Conservation (phyloP, 2,329 filamentous ascomycete genomes). For the Trichoderma koningiopsis region DNA sequence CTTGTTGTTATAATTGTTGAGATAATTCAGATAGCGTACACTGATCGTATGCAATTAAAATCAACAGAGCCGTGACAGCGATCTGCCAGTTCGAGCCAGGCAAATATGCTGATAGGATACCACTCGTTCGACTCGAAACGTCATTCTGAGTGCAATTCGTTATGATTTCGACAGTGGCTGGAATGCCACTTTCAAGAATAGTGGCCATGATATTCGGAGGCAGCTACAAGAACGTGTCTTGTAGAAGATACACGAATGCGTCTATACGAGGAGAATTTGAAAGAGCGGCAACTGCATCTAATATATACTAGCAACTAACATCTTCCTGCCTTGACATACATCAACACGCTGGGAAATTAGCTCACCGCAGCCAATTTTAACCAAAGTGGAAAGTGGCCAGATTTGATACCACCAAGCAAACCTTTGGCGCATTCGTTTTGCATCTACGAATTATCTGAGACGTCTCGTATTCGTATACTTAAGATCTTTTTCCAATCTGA, state of each 20-base stretch:
- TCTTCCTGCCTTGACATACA: neutral
- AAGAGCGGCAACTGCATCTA: neutral
- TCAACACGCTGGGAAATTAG: neutral
- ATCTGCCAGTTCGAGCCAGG: neutral
- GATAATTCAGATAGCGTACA: neutral
- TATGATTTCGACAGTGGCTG: neutral
- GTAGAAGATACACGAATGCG: neutral
- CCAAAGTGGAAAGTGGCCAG: constrained; percentile 5
- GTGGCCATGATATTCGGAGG: constrained; percentile 8
- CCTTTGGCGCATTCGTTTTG: neutral
- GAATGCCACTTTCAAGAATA: constrained; percentile 9
- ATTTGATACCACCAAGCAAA: neutral
- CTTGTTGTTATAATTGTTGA: neutral
- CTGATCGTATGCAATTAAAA: constrained; percentile 4
- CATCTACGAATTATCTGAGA: neutral
- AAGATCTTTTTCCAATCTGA: neutral
- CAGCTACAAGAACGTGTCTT: neutral
- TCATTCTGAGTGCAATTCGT: neutral
- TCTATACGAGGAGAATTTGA: neutral
- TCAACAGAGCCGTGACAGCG: neutral
- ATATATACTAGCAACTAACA: neutral
- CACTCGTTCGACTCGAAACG: neutral
- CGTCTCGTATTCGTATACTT: constrained; percentile 15
- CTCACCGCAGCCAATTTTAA: neutral
- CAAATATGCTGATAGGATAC: neutral